Evolutionary conservation across 2,329 filamentous ascomycete species (phyloP).

Genomic region (Didymella arachidicola): DNA sequence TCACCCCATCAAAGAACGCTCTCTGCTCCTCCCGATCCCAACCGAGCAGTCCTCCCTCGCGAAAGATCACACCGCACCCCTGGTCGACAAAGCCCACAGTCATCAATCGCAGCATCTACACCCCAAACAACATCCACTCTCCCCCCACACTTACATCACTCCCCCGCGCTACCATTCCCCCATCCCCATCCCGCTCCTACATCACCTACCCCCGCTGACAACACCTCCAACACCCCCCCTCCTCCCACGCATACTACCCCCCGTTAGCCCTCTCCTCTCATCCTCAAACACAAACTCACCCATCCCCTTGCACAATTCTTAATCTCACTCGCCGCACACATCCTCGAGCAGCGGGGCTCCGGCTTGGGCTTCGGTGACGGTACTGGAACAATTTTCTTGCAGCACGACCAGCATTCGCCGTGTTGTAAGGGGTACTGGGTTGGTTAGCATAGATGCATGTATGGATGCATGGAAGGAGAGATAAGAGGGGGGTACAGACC

Average conservation of each 20-base stretch:
- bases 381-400: not conserved
- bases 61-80: no score
- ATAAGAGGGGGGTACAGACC: not conserved
- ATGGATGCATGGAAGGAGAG: not conserved
- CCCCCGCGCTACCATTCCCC: no score
- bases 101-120: no score
- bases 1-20: no score
- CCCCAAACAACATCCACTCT: no score
- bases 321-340: not conserved
- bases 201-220: no score
- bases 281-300: not conserved
- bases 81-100: no score
- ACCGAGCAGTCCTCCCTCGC: no score
- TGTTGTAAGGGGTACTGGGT: slow-evolving; percentile 2
- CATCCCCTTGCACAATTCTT: not conserved
- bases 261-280: not conserved
- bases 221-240: not conserved
- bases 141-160: no score
- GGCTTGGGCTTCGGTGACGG: not conserved
- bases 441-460: not conserved
- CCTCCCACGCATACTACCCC: not conserved
- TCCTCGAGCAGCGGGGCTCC: not conserved
- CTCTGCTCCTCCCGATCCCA: no score
- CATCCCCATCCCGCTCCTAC: no score
- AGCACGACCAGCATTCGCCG: slow-evolving; percentile 14